Percentiles rank a stretch among this genome's conserved stretches.
phyloP scores from a whole-genome alignment of 2,329 filamentous ascomycete genomes.

The Aspergillus glaucus region DNA sequence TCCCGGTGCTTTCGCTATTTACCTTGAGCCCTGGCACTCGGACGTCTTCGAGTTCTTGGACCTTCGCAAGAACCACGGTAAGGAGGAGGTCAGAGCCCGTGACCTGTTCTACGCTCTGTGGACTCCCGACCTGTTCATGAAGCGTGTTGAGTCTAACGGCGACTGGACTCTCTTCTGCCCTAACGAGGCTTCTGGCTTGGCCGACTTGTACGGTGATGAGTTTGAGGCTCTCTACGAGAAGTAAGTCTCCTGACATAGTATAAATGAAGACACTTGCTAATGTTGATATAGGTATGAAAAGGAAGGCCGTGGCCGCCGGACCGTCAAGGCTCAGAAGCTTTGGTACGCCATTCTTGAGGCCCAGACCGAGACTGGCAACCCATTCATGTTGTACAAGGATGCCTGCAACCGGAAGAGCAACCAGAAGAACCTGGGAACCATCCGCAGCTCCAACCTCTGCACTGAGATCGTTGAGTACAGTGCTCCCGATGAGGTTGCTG shows the following conservation, averaged over 20 bases:
- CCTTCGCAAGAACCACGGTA: slow-evolving; percentile 97
- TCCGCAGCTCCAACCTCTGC: slow-evolving; percentile 97
- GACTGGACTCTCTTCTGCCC: slow-evolving; percentile 99
- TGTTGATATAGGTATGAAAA: slow-evolving; percentile 63
- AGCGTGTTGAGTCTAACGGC: slow-evolving; percentile 92
- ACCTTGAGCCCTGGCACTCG: slow-evolving; percentile 97
- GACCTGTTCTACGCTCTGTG: slow-evolving; percentile 97
- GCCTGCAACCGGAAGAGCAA: slow-evolving; percentile 98
- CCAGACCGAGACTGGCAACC: slow-evolving; percentile 97
- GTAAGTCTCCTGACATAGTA: slow-evolving; percentile 17
- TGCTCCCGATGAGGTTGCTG: slow-evolving; percentile 94
- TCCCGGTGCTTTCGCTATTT: slow-evolving; percentile 96
- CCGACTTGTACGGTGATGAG: slow-evolving; percentile 95
- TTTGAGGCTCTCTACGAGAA: slow-evolving; percentile 88
- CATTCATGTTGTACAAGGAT: slow-evolving; percentile 99
- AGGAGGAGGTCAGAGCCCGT: slow-evolving; percentile 93
- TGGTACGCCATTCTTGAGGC: slow-evolving; percentile 98
- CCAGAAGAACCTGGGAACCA: slow-evolving; percentile 98
- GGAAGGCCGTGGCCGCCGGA: slow-evolving; percentile 80
- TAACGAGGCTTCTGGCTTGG: slow-evolving; percentile 88
- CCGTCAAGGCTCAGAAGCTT: slow-evolving; percentile 94
- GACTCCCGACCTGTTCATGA: slow-evolving; percentile 99
- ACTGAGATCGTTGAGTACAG: slow-evolving; percentile 98
- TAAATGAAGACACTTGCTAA: slow-evolving; percentile 5
- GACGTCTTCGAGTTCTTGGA: slow-evolving; percentile 98